Percentiles rank a stretch among this genome's conserved stretches.
These are phyloP conservation scores for Zopfochytrium polystomum DNA, from an alignment of 371 early-diverging fungal species.

Conservation along the genomic window DNA sequence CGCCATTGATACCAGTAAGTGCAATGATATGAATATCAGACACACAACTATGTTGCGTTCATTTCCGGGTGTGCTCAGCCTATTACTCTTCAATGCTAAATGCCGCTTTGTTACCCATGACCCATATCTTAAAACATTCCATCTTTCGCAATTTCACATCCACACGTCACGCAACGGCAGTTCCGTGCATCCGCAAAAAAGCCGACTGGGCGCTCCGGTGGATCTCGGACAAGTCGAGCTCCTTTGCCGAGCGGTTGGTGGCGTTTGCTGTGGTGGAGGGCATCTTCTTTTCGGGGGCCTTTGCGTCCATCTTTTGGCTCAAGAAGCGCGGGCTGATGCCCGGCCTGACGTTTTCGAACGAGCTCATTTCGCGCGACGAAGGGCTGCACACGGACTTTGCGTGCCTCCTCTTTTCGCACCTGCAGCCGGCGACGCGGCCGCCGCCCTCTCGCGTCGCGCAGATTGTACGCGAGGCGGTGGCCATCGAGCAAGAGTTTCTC, in stretches of 20 bases:
- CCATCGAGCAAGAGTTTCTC: conserved; percentile 88
- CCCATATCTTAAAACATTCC: not conserved
- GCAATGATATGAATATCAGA: not conserved
- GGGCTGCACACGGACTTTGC: conserved; percentile 99
- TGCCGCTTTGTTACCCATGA: not conserved
- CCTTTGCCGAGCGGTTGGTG: conserved; percentile 94
- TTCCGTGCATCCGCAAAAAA: conserved; percentile 96
- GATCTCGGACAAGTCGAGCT: conserved; percentile 82
- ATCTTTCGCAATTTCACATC: not conserved
- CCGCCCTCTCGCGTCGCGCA: conserved; percentile 62
- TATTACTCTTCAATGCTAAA: not conserved
- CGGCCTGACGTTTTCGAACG: conserved; percentile 99
- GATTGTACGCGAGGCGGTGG: conserved; percentile 94
- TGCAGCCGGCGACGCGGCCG: conserved; percentile 83
- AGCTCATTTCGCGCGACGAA: conserved; percentile 99
- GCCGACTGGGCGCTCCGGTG: conserved; percentile 99
- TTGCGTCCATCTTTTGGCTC: conserved; percentile 99
- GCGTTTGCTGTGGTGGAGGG: conserved; percentile 99
- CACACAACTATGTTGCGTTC: not conserved
- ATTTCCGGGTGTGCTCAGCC: no score
- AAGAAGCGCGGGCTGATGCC: conserved; percentile 99
- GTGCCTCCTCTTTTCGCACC: conserved; percentile 90
- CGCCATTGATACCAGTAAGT: conserved; percentile 89
- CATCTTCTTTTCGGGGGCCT: conserved; percentile 99
- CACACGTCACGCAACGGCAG: conserved; percentile 34